Percentiles rank a stretch among this genome's conserved stretches.
Evolutionary conservation across 1,284 basidiomycete genomes (phyloP).

Genomic region (Leccinum fallax): DNA sequence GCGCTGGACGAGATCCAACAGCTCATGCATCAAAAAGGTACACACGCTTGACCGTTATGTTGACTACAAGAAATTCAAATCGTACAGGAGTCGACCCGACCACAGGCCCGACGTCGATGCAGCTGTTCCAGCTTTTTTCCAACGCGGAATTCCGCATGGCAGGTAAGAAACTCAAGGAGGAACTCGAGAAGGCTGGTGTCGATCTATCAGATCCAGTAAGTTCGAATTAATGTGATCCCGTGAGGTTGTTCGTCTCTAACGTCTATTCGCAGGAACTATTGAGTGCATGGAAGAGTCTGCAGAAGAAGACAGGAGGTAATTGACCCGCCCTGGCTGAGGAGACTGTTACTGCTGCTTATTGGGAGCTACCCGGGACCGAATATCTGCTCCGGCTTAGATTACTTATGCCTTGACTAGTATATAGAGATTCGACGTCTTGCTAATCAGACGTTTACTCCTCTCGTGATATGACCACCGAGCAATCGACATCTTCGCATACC

Average conservation of each 20-base stretch:
- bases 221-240: background rate
- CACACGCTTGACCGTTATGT: background rate
- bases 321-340: constrained; percentile 6
- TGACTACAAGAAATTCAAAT: background rate
- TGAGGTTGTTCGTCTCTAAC: constrained; percentile 3
- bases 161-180: constrained; percentile 49
- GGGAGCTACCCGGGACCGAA: background rate
- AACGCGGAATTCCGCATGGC: constrained; percentile 54
- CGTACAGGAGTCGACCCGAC: constrained; percentile 49
- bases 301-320: constrained; percentile 30
- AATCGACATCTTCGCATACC: constrained; percentile 16
- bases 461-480: constrained; percentile 17
- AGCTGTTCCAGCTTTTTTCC: constrained; percentile 54
- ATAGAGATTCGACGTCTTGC: constrained; percentile 4
- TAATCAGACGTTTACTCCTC: constrained; percentile 7
- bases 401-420: background rate
- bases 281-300: constrained; percentile 37
- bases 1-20: constrained; percentile 48
- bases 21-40: constrained; percentile 56
- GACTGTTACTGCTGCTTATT: background rate
- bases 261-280: constrained; percentile 33
- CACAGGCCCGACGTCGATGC: constrained; percentile 49
- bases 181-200: constrained; percentile 60
- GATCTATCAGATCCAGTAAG: constrained; percentile 49
- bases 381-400: constrained; percentile 1